phyloP scores from a whole-genome alignment of 805 yeast species.

The Wickerhamiella bombiphila region DNA sequence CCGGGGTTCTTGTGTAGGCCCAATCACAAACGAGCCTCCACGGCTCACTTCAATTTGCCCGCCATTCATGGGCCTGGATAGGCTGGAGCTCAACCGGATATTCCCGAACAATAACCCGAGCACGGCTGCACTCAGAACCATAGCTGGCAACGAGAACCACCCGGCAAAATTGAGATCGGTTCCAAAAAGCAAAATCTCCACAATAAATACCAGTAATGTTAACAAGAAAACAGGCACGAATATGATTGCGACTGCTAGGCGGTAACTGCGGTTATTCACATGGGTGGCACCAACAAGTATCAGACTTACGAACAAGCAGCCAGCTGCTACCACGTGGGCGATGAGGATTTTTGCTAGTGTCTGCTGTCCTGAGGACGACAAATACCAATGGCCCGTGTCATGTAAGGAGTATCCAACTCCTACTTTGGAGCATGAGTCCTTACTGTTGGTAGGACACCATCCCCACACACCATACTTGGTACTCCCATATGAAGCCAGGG shows the following conservation, averaged over 20 bases:
- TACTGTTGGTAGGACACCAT: constrained; percentile 33
- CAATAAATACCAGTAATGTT: constrained; percentile 58
- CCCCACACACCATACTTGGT: constrained; percentile 60
- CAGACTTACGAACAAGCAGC: constrained; percentile 36
- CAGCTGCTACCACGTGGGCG: constrained; percentile 54
- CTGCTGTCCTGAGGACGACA: constrained; percentile 43
- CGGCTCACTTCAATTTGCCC: constrained; percentile 2
- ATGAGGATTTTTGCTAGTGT: constrained; percentile 42
- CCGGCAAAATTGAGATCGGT: constrained; percentile 70
- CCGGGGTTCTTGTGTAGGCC: neutral
- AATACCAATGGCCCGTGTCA: constrained; percentile 32
- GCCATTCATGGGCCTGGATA: constrained; percentile 13
- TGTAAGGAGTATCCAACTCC: constrained; percentile 14
- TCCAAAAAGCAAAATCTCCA: constrained; percentile 65
- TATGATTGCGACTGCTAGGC: constrained; percentile 40
- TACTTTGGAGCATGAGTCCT: constrained; percentile 15
- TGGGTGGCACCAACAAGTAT: constrained; percentile 29
- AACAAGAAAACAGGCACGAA: constrained; percentile 57
- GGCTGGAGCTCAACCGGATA: constrained; percentile 37
- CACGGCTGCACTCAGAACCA: constrained; percentile 39
- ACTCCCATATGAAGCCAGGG: constrained; percentile 36
- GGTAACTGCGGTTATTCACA: constrained; percentile 28
- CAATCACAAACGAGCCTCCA: constrained; percentile 5
- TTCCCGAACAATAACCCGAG: constrained; percentile 55
- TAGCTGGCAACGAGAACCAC: constrained; percentile 64